Evolutionary conservation across 2,329 filamentous ascomycete species (phyloP).

Genomic region (Capronia epimyces): DNA sequence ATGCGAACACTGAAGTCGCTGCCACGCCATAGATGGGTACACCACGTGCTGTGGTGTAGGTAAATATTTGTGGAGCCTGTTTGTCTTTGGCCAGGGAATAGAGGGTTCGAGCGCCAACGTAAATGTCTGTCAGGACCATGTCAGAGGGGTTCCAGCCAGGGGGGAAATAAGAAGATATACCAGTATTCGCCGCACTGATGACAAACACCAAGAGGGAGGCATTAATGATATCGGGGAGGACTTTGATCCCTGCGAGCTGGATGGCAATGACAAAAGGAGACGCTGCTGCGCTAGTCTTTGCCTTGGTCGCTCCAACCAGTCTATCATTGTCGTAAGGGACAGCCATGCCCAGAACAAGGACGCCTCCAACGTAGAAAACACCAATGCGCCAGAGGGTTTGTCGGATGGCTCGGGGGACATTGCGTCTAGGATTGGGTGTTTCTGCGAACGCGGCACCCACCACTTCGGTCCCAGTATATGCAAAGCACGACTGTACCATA

Average conservation of each 20-base stretch:
- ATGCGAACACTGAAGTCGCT: slow-evolving; percentile 55
- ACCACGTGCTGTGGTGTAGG: slow-evolving; percentile 48
- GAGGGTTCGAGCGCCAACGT: slow-evolving; percentile 33
- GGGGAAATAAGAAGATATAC: slow-evolving; percentile 37
- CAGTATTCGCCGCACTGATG: not conserved
- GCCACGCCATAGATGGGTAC: slow-evolving; percentile 58
- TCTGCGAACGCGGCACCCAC: slow-evolving; percentile 46
- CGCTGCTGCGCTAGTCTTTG: slow-evolving; percentile 57
- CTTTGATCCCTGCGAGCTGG: not conserved
- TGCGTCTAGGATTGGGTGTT: slow-evolving; percentile 40
- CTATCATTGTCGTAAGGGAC: slow-evolving; percentile 62
- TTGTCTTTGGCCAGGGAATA: slow-evolving; percentile 30
- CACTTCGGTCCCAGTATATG: slow-evolving; percentile 46
- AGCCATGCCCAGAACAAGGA: slow-evolving; percentile 68
- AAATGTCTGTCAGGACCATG: slow-evolving; percentile 42
- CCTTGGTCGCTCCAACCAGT: slow-evolving; percentile 42
- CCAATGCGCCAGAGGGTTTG: slow-evolving; percentile 51
- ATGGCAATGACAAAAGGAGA: slow-evolving; percentile 49
- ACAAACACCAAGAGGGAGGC: not conserved
- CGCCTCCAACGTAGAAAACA: slow-evolving; percentile 69
- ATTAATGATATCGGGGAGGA: not conserved
- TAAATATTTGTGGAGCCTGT: slow-evolving; percentile 46
- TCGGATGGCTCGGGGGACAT: slow-evolving; percentile 38
- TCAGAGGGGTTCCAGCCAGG: slow-evolving; percentile 34
- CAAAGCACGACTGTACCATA: not conserved